Conservation (phyloP, 257 asterid genomes). For the Ajuga chamaepitys region DNA sequence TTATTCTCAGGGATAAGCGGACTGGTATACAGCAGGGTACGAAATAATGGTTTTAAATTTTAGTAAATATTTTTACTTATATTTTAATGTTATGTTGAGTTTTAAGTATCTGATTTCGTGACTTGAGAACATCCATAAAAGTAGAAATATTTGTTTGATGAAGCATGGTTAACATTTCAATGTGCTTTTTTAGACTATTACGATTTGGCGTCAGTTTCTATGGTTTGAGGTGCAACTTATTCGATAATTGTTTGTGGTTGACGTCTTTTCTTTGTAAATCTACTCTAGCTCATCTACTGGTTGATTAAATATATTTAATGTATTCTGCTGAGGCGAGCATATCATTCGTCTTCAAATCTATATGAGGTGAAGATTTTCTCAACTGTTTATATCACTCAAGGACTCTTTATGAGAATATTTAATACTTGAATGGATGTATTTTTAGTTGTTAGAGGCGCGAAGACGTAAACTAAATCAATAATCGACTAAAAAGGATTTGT, state of each 20-base stretch:
- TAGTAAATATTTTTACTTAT: not conserved
- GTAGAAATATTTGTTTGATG: not conserved
- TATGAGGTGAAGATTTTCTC: not conserved
- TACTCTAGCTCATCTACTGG: not conserved
- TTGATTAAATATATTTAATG: not conserved
- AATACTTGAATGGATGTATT: not conserved
- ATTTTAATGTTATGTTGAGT: not conserved
- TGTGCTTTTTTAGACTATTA: not conserved
- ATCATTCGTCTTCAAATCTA: not conserved
- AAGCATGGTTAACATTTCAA: not conserved
- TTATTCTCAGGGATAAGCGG: constrained; percentile 69
- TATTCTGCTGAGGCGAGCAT: not conserved
- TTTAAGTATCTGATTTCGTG: not conserved
- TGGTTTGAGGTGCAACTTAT: not conserved
- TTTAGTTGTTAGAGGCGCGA: too few relatives aligned
- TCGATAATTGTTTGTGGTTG: not conserved
- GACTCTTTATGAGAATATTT: not conserved
- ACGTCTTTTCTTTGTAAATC: not conserved
- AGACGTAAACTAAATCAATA: too few relatives aligned
- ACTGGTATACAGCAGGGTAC: constrained; percentile 74
- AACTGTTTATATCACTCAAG: not conserved
- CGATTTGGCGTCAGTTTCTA: not conserved
- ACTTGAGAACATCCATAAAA: not conserved
- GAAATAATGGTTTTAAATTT: not conserved
- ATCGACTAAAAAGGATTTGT: too few relatives aligned